Conservation (phyloP, 192 early-diverging fungal genomes). For the Backusella macrospora region DNA sequence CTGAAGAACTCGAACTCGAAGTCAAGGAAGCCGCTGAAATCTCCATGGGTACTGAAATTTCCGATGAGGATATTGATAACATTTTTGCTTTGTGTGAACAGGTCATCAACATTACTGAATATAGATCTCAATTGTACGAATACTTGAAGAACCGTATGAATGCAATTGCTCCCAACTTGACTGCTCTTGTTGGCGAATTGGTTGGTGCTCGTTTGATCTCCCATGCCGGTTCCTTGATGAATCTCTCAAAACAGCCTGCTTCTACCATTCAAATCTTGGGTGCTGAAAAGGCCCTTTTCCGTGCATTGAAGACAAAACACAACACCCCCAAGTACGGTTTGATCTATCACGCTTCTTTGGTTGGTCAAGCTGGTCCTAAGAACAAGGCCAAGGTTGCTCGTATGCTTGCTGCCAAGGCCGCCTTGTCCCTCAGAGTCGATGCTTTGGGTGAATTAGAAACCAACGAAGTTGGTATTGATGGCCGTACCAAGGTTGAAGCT, state of each 20-base stretch:
- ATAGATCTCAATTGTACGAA: constrained; percentile 92
- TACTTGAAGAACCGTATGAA: constrained; percentile 98
- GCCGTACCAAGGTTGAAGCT: constrained; percentile 84
- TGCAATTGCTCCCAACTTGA: constrained; percentile 87
- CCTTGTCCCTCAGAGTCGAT: constrained; percentile 88
- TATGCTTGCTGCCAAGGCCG: constrained; percentile 88
- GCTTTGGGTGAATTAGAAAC: constrained; percentile 84
- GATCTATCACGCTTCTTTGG: constrained; percentile 97
- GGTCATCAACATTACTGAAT: constrained; percentile 94
- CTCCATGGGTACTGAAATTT: constrained; percentile 99
- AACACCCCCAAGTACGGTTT: constrained; percentile 99
- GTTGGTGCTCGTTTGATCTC: constrained; percentile 97
- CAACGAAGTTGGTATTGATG: constrained; percentile 83
- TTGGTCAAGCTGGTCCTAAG: constrained; percentile 95
- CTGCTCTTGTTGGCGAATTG: constrained; percentile 97
- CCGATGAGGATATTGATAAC: constrained; percentile 96
- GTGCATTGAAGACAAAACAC: constrained; percentile 98
- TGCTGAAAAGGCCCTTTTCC: constrained; percentile 99
- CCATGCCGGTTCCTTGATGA: constrained; percentile 95
- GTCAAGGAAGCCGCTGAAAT: constrained; percentile 97
- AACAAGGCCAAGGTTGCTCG: constrained; percentile 98
- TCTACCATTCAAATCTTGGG: constrained; percentile 99
- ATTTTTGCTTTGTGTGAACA: constrained; percentile 93
- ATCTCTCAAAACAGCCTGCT: constrained; percentile 96
- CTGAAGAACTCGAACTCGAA: constrained; percentile 90